A percentile compares a stretch with the other conserved stretches of the same genome.
Conservation (phyloP, 331 rosid genomes). For the Rosa hybrid region DNA sequence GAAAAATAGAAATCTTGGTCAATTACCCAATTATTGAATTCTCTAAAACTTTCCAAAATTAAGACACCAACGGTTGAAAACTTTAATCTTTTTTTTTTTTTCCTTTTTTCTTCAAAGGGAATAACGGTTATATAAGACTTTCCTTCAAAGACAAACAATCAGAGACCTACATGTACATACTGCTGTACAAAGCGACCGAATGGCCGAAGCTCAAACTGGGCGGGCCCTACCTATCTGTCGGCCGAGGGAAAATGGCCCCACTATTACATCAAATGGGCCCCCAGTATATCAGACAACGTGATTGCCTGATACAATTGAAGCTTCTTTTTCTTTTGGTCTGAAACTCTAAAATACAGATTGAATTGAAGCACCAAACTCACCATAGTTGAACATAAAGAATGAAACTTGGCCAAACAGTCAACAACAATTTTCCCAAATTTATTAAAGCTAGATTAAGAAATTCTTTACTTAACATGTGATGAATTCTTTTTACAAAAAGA, state of each 20-base stretch:
- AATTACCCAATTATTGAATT: constrained; percentile 7
- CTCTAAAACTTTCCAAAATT: background rate
- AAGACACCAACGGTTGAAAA: constrained; percentile 32
- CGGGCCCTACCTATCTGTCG: constrained; percentile 22
- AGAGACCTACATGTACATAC: background rate
- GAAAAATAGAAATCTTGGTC: background rate
- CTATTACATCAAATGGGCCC: background rate
- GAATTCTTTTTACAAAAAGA: background rate
- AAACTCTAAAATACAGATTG: background rate
- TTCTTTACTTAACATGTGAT: background rate
- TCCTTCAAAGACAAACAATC: constrained; percentile 54
- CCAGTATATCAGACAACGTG: constrained; percentile 6
- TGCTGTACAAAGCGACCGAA: constrained; percentile 25
- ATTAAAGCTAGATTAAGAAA: background rate
- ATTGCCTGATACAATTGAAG: background rate
- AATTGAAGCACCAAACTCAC: background rate
- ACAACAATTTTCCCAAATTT: background rate
- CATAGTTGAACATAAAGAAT: background rate
- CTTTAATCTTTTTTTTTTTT: background rate
- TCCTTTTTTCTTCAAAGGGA: background rate
- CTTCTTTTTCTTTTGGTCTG: background rate
- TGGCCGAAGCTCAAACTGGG: constrained; percentile 17
- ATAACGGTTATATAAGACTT: constrained; percentile 46
- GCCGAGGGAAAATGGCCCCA: constrained; percentile 30
- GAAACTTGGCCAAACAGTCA: background rate